Evolutionary conservation across 148 eudicot genomes (phyloP).

Genomic region (Beta vulgaris): DNA sequence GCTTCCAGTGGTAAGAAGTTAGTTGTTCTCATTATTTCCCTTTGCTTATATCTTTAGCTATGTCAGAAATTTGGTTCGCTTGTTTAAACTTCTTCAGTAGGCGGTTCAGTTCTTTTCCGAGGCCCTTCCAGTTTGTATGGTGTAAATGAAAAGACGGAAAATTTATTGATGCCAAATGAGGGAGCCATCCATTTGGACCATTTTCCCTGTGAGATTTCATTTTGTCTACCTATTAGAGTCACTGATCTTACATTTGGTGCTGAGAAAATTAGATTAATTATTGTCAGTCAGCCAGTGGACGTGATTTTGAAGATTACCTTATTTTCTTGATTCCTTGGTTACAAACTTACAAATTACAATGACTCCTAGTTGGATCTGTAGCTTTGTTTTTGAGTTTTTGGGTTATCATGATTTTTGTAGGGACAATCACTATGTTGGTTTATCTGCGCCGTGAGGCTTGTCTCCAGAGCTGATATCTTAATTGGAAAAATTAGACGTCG

Average conservation of each 20-base stretch:
- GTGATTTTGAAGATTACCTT: no score
- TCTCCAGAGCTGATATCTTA: background rate
- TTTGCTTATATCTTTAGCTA: slow-evolving; percentile 1
- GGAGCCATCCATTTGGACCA: slow-evolving; percentile 5
- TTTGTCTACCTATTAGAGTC: background rate
- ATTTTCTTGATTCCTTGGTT: background rate
- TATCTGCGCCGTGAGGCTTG: background rate
- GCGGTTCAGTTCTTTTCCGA: background rate
- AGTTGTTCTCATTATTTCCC: background rate
- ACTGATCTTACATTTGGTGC: background rate
- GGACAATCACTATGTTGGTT: background rate
- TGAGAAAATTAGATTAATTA: background rate
- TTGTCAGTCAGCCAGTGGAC: background rate
- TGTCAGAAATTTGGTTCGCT: background rate
- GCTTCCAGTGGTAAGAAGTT: slow-evolving; percentile 55
- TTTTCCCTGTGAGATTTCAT: no score
- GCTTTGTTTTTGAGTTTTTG: no score
- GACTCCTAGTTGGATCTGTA: background rate
- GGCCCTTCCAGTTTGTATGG: no score
- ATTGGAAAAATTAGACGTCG: background rate
- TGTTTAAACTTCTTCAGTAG: background rate
- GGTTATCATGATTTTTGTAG: background rate
- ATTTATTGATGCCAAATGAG: background rate
- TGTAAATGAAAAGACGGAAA: background rate
- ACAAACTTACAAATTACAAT: no score